Conservation (phyloP, 345 rosid species). For the Turritis glabra region DNA sequence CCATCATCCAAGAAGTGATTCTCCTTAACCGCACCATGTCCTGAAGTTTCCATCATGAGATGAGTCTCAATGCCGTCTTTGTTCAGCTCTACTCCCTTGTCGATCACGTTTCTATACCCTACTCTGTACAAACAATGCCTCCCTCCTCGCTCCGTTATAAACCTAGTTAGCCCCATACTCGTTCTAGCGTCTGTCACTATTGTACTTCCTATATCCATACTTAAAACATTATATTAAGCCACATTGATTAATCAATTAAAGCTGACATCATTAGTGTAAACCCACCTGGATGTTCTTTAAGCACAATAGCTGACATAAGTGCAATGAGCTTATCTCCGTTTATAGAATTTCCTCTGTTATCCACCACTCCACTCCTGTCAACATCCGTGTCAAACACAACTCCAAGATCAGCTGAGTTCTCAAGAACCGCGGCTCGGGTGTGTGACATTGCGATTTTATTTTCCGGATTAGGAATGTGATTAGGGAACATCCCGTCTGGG, state of each 20-base stretch:
- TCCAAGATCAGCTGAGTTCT: slow-evolving; percentile 81
- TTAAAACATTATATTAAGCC: neutral
- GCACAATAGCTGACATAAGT: slow-evolving; percentile 77
- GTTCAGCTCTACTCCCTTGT: slow-evolving; percentile 82
- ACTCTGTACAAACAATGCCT: slow-evolving; percentile 86
- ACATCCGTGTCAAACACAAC: slow-evolving; percentile 96
- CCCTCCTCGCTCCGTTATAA: slow-evolving; percentile 76
- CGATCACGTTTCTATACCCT: slow-evolving; percentile 89
- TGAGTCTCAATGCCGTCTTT: slow-evolving; percentile 75
- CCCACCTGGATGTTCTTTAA: slow-evolving; percentile 80
- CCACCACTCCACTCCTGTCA: slow-evolving; percentile 91
- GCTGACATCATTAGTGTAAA: neutral
- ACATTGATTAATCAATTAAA: neutral
- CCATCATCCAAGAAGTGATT: slow-evolving; percentile 93
- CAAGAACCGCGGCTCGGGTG: slow-evolving; percentile 74
- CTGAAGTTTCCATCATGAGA: slow-evolving; percentile 98
- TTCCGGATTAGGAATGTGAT: slow-evolving; percentile 93
- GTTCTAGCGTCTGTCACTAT: slow-evolving; percentile 93
- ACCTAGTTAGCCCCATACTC: slow-evolving; percentile 69
- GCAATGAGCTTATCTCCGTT: slow-evolving; percentile 92
- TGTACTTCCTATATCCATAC: slow-evolving; percentile 40
- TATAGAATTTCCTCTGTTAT: slow-evolving; percentile 72
- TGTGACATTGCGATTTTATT: slow-evolving; percentile 85
- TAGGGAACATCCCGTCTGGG: slow-evolving; percentile 93
- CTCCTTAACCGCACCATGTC: slow-evolving; percentile 94